phyloP scores from a whole-genome alignment of 441 rosid species.

The Corymbia calophylla region DNA sequence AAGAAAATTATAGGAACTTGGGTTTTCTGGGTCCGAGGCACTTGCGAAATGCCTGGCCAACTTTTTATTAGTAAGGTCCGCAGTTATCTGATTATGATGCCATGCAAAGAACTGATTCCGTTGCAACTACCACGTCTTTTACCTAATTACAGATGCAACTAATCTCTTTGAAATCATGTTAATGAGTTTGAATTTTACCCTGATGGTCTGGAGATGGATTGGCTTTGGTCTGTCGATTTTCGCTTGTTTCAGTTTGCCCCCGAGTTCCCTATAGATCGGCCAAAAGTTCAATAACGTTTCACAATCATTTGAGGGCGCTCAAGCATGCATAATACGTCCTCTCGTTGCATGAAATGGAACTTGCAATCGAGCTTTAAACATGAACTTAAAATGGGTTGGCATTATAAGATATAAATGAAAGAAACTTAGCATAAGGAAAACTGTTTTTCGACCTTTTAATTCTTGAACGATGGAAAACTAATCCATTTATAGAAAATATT shows the following conservation, averaged over 20 bases:
- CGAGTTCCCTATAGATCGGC: neutral
- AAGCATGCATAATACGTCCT: neutral
- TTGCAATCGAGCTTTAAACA: neutral
- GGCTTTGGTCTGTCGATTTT: neutral
- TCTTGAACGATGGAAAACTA: no score
- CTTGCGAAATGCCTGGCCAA: neutral
- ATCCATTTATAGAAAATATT: no score
- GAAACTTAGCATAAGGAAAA: no score
- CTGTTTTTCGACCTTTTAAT: no score
- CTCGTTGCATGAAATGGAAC: neutral
- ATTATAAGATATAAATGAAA: neutral
- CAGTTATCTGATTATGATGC: neutral
- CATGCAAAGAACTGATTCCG: neutral
- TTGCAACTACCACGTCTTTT: neutral
- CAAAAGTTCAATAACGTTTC: neutral
- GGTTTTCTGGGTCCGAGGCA: neutral
- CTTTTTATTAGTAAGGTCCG: neutral
- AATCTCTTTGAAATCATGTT: neutral
- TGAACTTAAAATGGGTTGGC: neutral
- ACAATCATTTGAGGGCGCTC: neutral
- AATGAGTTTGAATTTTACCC: neutral
- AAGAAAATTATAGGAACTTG: neutral
- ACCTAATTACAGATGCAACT: neutral
- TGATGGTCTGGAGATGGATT: neutral
- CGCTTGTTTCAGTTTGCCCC: neutral